Evolutionary conservation across 2,329 filamentous ascomycete species (phyloP).

Genomic region (Fonsecaea multimorphosa): DNA sequence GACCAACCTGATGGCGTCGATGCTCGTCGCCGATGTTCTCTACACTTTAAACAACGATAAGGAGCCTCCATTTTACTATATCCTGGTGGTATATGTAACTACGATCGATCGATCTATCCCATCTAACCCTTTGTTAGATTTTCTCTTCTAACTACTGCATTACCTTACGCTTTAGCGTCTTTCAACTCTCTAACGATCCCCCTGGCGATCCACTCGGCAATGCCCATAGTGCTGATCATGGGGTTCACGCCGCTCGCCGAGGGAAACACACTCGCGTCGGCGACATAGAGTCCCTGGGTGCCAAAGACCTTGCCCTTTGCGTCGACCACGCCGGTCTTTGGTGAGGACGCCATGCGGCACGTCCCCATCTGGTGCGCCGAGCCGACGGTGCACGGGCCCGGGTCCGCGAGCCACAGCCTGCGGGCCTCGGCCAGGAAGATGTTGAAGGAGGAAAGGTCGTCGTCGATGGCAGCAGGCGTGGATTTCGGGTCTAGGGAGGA

Average conservation of each 20-base stretch:
- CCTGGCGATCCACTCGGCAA: constrained; percentile 54
- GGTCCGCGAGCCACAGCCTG: constrained; percentile 52
- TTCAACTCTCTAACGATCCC: constrained; percentile 41
- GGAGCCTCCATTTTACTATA: too few species aligned
- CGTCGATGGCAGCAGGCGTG: constrained; percentile 51
- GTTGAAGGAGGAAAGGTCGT: constrained; percentile 56
- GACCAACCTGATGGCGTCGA: too few species aligned
- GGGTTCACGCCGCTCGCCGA: constrained; percentile 60
- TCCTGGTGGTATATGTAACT: too few species aligned
- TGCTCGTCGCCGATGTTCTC: too few species aligned
- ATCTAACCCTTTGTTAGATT: too few species aligned
- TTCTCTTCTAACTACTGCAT: too few species aligned
- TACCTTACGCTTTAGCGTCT: background rate
- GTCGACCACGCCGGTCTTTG: constrained; percentile 53
- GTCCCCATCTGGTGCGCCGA: constrained; percentile 60
- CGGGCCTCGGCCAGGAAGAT: constrained; percentile 60
- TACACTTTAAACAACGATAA: too few species aligned
- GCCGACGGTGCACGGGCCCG: constrained; percentile 50
- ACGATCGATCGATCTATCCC: too few species aligned
- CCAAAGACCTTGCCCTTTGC: constrained; percentile 55
- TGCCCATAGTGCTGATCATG: constrained; percentile 60
- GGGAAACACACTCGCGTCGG: constrained; percentile 58
- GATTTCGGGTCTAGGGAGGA: background rate
- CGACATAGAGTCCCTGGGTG: constrained; percentile 53
- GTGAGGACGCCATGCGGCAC: constrained; percentile 54